A percentile compares a stretch with the other conserved stretches of the same genome.
phyloP scores from a whole-genome alignment of 2,329 filamentous ascomycete species.

The Ophiostoma perfectum region DNA sequence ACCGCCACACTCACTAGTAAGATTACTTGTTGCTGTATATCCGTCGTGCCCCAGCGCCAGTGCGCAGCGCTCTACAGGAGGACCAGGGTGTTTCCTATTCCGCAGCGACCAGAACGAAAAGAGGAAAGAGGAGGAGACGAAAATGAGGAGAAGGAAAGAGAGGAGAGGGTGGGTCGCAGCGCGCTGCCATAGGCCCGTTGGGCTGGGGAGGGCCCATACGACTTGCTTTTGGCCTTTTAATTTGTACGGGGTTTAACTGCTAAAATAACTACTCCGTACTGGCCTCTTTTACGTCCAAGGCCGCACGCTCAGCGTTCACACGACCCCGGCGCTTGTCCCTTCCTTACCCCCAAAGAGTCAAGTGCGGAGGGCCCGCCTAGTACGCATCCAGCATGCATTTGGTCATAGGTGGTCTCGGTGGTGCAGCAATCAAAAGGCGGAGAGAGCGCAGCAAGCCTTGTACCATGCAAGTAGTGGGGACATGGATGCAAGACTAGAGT shows the following conservation, averaged over 20 bases:
- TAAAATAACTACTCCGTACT: too few species aligned
- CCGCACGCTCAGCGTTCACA: background rate
- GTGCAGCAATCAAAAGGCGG: background rate
- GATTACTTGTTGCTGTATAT: too few species aligned
- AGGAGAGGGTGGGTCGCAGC: background rate
- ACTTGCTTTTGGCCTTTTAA: too few species aligned
- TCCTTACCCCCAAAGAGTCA: constrained; percentile 2
- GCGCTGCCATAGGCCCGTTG: background rate
- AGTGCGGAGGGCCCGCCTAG: background rate
- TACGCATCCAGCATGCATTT: background rate
- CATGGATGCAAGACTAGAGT: background rate
- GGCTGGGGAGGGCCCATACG: background rate
- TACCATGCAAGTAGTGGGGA: background rate
- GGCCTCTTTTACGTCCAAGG: too few species aligned
- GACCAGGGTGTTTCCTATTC: too few species aligned
- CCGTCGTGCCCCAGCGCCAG: too few species aligned
- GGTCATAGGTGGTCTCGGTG: background rate
- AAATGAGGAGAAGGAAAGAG: background rate
- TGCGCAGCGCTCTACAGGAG: too few species aligned
- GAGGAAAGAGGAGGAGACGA: background rate
- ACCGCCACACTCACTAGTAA: too few species aligned
- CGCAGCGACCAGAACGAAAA: background rate
- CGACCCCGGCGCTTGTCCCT: background rate
- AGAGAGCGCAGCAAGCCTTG: background rate
- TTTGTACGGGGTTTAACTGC: too few species aligned